Conservation (phyloP, 1,284 basidiomycete species). For the Cystobasidium pallidum region DNA sequence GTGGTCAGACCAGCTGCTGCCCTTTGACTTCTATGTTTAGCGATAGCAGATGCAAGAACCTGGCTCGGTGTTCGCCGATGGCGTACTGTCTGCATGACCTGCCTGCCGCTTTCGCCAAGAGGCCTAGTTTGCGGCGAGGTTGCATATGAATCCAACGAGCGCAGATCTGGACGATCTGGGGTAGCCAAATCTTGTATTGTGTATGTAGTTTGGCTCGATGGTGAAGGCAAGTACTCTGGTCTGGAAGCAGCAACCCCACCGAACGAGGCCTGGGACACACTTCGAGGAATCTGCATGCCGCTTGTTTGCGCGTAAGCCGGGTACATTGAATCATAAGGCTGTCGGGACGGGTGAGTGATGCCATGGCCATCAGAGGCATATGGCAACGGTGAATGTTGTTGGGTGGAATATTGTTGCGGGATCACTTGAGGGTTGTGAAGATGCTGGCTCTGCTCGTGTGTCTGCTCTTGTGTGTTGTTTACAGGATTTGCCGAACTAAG, state of each 20-base stretch:
- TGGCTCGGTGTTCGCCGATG: constrained; percentile 29
- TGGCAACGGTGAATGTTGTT: background rate
- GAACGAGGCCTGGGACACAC: background rate
- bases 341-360: background rate
- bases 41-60: constrained; percentile 29
- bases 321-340: constrained; percentile 8
- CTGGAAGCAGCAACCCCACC: background rate
- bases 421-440: too few species aligned
- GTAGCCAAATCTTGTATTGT: constrained; percentile 1
- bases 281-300: background rate
- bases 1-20: constrained; percentile 38
- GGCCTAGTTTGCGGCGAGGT: background rate
- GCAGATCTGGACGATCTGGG: constrained; percentile 1
- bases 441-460: too few species aligned
- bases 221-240: background rate
- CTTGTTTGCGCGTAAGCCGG: constrained; percentile 14
- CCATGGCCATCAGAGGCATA: background rate
- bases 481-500: background rate
- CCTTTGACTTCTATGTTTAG: constrained; percentile 32
- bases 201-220: constrained; percentile 1
- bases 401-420: background rate
- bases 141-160: constrained; percentile 9
- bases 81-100: background rate
- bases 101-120: background rate
- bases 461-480: background rate